Conservation (phyloP, 352 stramenopile species). For the Pythium phragmitis region DNA sequence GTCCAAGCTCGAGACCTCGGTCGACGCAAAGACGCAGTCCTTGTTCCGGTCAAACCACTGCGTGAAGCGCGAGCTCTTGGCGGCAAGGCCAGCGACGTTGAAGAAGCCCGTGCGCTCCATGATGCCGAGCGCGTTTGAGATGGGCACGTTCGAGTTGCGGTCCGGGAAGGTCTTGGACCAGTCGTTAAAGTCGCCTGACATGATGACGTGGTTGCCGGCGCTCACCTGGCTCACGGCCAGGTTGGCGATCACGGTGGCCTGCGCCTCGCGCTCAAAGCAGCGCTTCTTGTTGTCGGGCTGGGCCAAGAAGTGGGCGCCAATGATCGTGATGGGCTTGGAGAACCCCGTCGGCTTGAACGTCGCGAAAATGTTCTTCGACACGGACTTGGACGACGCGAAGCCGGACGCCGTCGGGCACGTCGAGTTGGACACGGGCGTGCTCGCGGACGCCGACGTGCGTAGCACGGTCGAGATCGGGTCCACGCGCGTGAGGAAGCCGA, state of each 20-base stretch:
- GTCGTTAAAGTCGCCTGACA: slow-evolving; percentile 74
- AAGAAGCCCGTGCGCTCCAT: slow-evolving; percentile 44
- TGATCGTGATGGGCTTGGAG: slow-evolving; percentile 63
- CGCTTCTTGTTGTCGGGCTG: slow-evolving; percentile 53
- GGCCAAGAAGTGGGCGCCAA: slow-evolving; percentile 64
- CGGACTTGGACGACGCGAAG: slow-evolving; percentile 43
- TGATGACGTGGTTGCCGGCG: slow-evolving; percentile 52
- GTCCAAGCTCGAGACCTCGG: slow-evolving; percentile 52
- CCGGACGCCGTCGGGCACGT: slow-evolving; percentile 44
- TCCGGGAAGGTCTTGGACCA: slow-evolving; percentile 47
- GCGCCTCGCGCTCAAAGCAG: slow-evolving; percentile 61
- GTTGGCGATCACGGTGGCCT: slow-evolving; percentile 50
- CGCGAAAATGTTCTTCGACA: slow-evolving; percentile 75
- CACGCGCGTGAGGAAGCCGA: slow-evolving; percentile 58
- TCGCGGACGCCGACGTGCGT: slow-evolving; percentile 32
- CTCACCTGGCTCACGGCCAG: slow-evolving; percentile 42
- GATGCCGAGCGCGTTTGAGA: slow-evolving; percentile 52
- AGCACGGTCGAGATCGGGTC: slow-evolving; percentile 51
- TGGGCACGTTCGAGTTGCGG: slow-evolving; percentile 62
- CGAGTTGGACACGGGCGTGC: slow-evolving; percentile 50
- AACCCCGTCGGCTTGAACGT: slow-evolving; percentile 64
- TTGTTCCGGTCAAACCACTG: slow-evolving; percentile 67
- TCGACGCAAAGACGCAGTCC: slow-evolving; percentile 52
- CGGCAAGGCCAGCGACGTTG: slow-evolving; percentile 40
- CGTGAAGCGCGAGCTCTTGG: slow-evolving; percentile 46